A percentile compares a stretch with the other conserved stretches of the same genome.
Conservation (phyloP, 176 grass and related monocot genomes). For the Bolboschoenus planiculmis region DNA sequence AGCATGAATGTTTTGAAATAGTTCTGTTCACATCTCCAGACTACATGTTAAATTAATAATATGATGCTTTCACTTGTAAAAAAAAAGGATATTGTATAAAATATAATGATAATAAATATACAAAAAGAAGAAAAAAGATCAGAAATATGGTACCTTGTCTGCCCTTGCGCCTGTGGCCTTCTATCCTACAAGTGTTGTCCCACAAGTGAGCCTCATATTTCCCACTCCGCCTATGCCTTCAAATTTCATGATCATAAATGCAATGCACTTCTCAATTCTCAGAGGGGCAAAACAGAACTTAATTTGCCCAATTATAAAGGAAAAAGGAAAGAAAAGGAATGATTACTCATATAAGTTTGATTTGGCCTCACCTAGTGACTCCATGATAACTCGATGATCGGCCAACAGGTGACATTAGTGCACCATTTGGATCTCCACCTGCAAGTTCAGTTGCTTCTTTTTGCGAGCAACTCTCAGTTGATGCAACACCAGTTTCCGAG, state of each 20-base stretch:
- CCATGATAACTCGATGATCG: slow-evolving; percentile 78
- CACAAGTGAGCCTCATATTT: slow-evolving; percentile 97
- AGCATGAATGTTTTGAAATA: neutral
- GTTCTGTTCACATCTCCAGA: neutral
- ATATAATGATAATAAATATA: neutral
- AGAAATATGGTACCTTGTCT: slow-evolving; percentile 56
- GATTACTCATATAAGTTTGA: neutral
- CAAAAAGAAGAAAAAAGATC: neutral
- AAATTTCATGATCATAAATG: slow-evolving; percentile 23
- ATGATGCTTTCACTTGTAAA: no score
- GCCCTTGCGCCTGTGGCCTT: slow-evolving; percentile 86
- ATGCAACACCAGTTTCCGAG: neutral
- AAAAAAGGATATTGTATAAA: no score
- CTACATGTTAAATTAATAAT: no score
- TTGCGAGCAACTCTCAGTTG: neutral
- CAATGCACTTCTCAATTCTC: neutral
- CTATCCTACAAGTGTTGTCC: slow-evolving; percentile 83
- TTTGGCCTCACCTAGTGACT: slow-evolving; percentile 54
- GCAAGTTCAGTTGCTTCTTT: neutral
- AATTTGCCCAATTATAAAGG: neutral
- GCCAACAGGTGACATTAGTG: slow-evolving; percentile 23
- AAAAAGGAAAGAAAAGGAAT: neutral
- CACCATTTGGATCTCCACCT: neutral
- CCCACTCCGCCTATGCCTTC: slow-evolving; percentile 93
- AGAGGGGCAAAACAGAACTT: neutral